Conservation (phyloP, 768 basidiomycete species). For the Dentipellis fragilis region DNA sequence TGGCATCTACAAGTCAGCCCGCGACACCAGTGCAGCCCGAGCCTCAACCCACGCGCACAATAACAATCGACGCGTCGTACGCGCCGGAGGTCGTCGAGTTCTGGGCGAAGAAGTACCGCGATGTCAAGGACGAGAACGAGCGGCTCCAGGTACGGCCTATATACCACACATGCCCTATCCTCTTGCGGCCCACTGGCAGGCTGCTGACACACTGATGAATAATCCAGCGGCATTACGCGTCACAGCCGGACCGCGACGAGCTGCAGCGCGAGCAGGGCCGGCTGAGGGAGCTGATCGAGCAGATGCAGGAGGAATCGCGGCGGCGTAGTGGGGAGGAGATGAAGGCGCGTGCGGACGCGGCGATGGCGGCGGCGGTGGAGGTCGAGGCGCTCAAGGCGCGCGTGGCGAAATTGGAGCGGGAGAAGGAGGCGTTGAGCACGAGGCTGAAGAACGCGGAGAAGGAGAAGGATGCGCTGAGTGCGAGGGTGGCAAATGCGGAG, state of each 20-base stretch:
- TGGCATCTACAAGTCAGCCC: no score
- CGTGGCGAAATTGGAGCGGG: neutral
- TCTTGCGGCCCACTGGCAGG: no score
- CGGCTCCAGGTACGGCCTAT: conserved; percentile 3
- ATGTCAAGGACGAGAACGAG: conserved; percentile 8
- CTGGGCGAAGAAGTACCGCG: conserved; percentile 10
- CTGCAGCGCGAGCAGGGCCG: neutral
- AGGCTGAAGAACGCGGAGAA: neutral
- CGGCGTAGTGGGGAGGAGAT: neutral
- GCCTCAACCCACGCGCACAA: neutral
- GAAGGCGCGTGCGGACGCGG: neutral
- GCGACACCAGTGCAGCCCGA: no score
- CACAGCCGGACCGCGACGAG: neutral
- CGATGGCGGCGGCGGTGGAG: neutral
- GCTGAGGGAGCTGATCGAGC: neutral
- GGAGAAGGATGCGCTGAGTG: neutral
- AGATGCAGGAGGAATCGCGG: neutral
- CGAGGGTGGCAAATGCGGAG: neutral
- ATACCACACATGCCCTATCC: neutral
- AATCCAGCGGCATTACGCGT: neutral
- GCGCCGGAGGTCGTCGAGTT: conserved; percentile 11
- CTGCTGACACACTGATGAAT: neutral
- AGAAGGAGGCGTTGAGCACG: neutral
- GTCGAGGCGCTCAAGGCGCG: neutral
- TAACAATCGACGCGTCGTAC: conserved; percentile 10